Evolutionary conservation across 768 basidiomycete species (phyloP).

Genomic region (Tephrocybe rancida): DNA sequence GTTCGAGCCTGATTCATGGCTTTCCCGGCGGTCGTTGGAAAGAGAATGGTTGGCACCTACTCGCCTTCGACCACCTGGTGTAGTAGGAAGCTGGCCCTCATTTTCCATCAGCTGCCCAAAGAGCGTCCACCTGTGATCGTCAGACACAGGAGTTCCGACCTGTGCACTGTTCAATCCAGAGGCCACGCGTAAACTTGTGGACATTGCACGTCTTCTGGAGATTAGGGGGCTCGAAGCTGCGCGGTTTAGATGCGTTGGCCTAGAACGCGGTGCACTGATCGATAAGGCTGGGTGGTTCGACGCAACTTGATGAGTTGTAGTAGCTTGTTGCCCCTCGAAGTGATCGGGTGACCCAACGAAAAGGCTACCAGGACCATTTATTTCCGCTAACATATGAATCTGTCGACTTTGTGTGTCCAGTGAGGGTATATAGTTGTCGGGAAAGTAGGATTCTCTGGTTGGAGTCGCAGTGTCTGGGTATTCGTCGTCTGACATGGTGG

Average conservation of each 20-base stretch:
- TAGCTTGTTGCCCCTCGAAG: conserved; percentile 8
- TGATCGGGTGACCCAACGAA: conserved; percentile 30
- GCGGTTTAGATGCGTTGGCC: conserved; percentile 18
- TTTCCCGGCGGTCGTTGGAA: conserved; percentile 1
- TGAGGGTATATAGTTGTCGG: neutral
- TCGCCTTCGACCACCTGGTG: conserved; percentile 16
- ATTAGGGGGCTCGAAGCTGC: conserved; percentile 23
- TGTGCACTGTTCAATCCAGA: conserved; percentile 17
- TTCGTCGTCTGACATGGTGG: conserved; percentile 6
- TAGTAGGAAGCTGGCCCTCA: conserved; percentile 44
- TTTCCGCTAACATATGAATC: neutral
- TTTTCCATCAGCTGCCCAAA: conserved; percentile 77
- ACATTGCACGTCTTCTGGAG: conserved; percentile 12
- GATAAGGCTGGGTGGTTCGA: conserved; percentile 4
- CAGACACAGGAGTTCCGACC: conserved; percentile 15
- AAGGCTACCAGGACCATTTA: conserved; percentile 2
- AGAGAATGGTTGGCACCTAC: conserved; percentile 1
- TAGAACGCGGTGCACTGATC: conserved; percentile 13
- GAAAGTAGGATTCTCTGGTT: neutral
- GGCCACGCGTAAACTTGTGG: conserved; percentile 11
- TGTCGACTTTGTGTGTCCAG: neutral
- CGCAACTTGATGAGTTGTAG: conserved; percentile 2
- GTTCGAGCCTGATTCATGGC: neutral
- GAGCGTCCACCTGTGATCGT: conserved; percentile 57
- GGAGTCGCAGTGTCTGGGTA: conserved; percentile 5